These are phyloP conservation scores for Pyrenopolyporus hunteri DNA, from an alignment of 495 filamentous ascomycete genomes.

Conservation along the genomic window DNA sequence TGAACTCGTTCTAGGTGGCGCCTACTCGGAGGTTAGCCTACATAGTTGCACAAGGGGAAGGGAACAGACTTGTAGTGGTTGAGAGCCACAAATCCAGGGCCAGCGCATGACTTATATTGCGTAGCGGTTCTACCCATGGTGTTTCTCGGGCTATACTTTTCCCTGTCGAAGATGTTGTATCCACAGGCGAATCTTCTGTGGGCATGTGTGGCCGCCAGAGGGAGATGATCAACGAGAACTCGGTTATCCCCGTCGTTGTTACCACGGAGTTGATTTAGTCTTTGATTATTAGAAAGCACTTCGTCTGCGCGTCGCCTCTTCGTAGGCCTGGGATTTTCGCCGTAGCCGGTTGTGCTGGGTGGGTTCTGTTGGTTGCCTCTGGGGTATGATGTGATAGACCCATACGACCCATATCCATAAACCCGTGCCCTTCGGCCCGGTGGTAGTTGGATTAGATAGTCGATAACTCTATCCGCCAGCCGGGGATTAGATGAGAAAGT, in stretches of 20 bases:
- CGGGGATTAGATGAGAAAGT: neutral
- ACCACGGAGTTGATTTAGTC: neutral
- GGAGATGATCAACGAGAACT: neutral
- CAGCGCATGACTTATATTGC: slow-evolving; percentile 11
- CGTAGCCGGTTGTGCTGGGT: neutral
- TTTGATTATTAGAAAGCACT: neutral
- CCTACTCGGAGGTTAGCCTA: slow-evolving; percentile 5
- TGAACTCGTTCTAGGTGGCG: slow-evolving; percentile 11
- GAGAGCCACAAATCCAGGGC: slow-evolving; percentile 5
- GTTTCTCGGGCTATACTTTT: slow-evolving; percentile 4
- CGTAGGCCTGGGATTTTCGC: neutral
- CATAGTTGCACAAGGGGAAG: neutral
- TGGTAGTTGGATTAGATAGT: slow-evolving; percentile 1
- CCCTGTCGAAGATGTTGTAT: slow-evolving; percentile 8
- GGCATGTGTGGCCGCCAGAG: neutral
- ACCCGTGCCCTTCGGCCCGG: slow-evolving; percentile 1
- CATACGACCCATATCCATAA: slow-evolving; percentile 8
- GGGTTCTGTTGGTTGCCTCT: neutral
- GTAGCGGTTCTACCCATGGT: neutral
- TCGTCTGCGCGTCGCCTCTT: neutral
- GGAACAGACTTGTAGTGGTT: slow-evolving; percentile 25
- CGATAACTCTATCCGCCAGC: slow-evolving; percentile 1
- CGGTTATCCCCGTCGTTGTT: slow-evolving; percentile 5
- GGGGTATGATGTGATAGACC: neutral
- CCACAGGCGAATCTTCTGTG: slow-evolving; percentile 15